Evolutionary conservation across 176 grass and related monocot genomes (phyloP), one percentile per base, ranked within the genome.

Genomic region (Phragmites australis): DNA sequence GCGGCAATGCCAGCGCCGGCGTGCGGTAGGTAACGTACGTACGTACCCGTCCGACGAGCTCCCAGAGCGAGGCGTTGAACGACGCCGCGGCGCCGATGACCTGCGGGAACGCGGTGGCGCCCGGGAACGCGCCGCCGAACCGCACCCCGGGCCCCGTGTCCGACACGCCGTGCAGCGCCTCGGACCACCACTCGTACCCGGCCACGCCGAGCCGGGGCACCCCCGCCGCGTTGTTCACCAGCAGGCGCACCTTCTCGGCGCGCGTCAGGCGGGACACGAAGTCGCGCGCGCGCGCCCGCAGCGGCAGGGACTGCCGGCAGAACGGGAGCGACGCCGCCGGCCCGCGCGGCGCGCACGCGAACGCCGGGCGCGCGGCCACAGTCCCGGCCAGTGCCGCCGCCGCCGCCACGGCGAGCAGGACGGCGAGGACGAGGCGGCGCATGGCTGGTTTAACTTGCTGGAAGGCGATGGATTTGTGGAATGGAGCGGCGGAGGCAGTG

Each of bases 151-250:
- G 92, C 0, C 92, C 87, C 0, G 83, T 78, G 87, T 87, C 80
- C 6, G 94, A 88, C 10, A 97, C 92, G 31, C 94, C 94, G 82
- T 97, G 94, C 45, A 97, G 74, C 31, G 92, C 94, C 86, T 97
- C 94, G 17, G 94, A 94, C 95, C 95, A 97, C 95, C 95, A 97
- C 87, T 97, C 88, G 86, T 97, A 97, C 0, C 83, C 79, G 0
- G 31, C 72, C 25, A 94, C 60, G 18, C 90, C 92, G 2, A 97
- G 94, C 5, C 94, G 81, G 0, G 88, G 88, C 25, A 97, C 92
- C 0, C 85, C 88, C 1, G 92, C 92, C 0, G 92, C 92, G 77
- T 89, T 93, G 85, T 97, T 92, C 68, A 94, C 95, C 63, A 94
- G 95, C 57, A 94, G 62, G 0, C 82, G 80, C 62, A 87, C 88